Percentiles rank a stretch among this genome's conserved stretches.
These are phyloP conservation scores for Porcisia hertigi DNA, from an alignment of 208 protist species.

Conservation along the genomic window DNA sequence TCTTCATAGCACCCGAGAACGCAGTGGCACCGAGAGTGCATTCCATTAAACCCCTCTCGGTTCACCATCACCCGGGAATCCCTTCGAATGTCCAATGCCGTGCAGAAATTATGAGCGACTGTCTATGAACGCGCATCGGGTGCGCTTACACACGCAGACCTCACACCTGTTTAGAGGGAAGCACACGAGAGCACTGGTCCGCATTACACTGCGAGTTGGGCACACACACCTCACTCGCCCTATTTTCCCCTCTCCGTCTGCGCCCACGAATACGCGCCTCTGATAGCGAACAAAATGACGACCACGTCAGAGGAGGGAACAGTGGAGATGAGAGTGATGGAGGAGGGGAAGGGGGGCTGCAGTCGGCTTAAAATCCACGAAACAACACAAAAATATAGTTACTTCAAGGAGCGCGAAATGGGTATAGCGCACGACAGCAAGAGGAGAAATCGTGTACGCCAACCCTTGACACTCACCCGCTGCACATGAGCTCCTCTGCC, in stretches of 20 bases:
- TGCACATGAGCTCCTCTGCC: neutral
- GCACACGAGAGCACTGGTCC: neutral
- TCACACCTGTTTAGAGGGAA: neutral
- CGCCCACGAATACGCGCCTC: neutral
- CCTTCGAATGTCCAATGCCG: neutral
- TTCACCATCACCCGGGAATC: neutral
- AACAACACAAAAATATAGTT: neutral
- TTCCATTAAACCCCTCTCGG: neutral
- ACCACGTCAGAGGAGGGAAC: constrained; percentile 3
- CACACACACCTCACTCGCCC: neutral
- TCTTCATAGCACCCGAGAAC: neutral
- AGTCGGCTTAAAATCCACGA: neutral
- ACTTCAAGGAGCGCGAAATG: neutral
- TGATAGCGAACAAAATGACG: neutral
- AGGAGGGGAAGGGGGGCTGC: neutral
- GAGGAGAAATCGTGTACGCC: neutral
- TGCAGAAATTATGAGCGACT: neutral
- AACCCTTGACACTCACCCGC: neutral
- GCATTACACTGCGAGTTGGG: neutral
- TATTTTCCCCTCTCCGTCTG: neutral
- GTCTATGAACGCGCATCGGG: neutral
- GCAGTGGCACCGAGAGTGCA: neutral
- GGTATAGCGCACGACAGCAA: neutral
- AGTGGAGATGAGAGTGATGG: neutral
- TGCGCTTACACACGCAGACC: neutral